Percentiles rank a stretch among this genome's conserved stretches.
Conservation (phyloP, 192 early-diverging fungal species). For the Coemansia sp. region DNA sequence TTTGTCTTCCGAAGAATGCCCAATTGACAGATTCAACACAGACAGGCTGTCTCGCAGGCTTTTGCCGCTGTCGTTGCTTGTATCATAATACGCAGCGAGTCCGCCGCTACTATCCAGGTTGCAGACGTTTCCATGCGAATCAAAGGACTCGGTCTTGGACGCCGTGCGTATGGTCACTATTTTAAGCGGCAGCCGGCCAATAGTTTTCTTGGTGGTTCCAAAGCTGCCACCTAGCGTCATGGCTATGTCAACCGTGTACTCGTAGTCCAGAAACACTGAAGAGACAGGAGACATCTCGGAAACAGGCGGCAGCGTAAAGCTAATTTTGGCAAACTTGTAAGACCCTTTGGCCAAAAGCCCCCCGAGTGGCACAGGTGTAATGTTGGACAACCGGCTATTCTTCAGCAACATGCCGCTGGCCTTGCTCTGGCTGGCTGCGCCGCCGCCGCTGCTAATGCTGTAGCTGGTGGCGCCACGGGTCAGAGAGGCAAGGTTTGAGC, state of each 20-base stretch:
- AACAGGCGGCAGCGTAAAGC: constrained; percentile 42
- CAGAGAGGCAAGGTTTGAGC: constrained; percentile 23
- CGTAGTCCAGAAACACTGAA: constrained; percentile 51
- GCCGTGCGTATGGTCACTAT: constrained; percentile 42
- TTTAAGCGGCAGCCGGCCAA: constrained; percentile 42
- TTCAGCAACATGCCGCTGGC: constrained; percentile 10
- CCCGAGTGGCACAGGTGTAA: constrained; percentile 41
- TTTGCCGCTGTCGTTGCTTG: constrained; percentile 13
- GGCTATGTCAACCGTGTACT: constrained; percentile 46
- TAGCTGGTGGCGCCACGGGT: constrained; percentile 19
- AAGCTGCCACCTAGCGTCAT: constrained; percentile 52
- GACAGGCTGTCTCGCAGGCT: constrained; percentile 46
- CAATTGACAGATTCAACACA: constrained; percentile 46
- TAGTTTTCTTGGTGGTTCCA: constrained; percentile 34
- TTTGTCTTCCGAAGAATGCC: constrained; percentile 26
- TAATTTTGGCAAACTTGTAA: constrained; percentile 53
- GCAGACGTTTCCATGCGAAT: not conserved
- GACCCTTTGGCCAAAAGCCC: constrained; percentile 44
- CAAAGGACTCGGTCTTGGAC: constrained; percentile 4
- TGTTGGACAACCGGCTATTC: constrained; percentile 13
- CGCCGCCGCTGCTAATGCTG: constrained; percentile 1
- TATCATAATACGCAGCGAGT: constrained; percentile 11
- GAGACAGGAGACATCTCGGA: constrained; percentile 51
- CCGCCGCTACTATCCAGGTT: not conserved
- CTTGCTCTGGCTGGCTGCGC: constrained; percentile 4